Evolutionary conservation across 345 rosid genomes (phyloP).

Genomic region (Eucalyptus erythrocorys): DNA sequence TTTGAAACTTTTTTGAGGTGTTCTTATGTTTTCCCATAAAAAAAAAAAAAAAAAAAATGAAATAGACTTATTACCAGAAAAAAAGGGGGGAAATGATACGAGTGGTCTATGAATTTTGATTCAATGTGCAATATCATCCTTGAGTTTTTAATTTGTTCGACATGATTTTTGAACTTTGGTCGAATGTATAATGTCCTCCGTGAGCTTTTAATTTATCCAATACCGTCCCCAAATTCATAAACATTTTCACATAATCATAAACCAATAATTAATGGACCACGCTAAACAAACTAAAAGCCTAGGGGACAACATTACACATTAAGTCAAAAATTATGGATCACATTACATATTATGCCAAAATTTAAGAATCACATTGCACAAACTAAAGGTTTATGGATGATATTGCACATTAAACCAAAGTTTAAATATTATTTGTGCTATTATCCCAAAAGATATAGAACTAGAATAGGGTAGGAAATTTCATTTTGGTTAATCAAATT

Average conservation of each 20-base stretch:
- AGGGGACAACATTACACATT: not conserved
- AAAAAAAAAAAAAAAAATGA: not conserved
- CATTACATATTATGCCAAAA: too few relatives aligned
- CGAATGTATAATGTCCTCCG: not conserved
- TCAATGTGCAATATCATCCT: not conserved
- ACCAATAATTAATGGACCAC: too few relatives aligned
- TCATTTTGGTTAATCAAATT: not conserved
- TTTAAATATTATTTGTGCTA: not conserved
- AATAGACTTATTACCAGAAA: not conserved
- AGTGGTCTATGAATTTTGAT: not conserved
- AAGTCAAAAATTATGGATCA: too few relatives aligned
- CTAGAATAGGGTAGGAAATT: not conserved
- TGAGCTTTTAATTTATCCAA: not conserved
- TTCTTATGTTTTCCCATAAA: not conserved
- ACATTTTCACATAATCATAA: not conserved
- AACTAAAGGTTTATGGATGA: not conserved
- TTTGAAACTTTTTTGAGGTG: not conserved
- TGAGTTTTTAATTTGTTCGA: not conserved
- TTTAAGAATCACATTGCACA: not conserved
- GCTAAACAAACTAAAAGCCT: too few relatives aligned
- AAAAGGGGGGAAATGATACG: not conserved
- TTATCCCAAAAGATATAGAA: too few relatives aligned
- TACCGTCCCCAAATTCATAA: accelerated
- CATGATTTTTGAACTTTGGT: not conserved
- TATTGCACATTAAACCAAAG: not conserved